phyloP scores from a whole-genome alignment of 257 asterid species.

The Solanum clarkiae region DNA sequence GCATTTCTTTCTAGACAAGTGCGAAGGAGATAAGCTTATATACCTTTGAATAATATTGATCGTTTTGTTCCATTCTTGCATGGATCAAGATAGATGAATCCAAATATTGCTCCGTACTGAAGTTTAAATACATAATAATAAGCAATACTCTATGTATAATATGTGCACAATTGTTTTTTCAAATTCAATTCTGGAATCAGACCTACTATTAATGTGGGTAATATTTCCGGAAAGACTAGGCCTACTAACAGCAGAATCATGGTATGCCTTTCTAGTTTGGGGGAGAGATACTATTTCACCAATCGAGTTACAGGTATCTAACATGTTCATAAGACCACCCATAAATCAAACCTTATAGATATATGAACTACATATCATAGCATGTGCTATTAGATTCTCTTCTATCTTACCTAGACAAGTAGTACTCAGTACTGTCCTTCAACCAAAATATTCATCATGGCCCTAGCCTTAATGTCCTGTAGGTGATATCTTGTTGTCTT shows the following conservation, averaged over 20 bases:
- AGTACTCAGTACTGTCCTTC: background rate
- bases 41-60: background rate
- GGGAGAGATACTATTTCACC: too few species aligned
- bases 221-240: too few species aligned
- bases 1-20: background rate
- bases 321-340: background rate
- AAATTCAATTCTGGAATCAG: too few species aligned
- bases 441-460: background rate
- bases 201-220: too few species aligned
- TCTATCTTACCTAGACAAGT: background rate
- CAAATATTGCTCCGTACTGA: background rate
- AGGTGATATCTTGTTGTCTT: background rate
- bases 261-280: too few species aligned
- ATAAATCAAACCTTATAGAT: background rate
- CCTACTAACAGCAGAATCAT: too few species aligned
- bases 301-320: too few species aligned
- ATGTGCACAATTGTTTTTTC: background rate
- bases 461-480: background rate
- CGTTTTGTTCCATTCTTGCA: background rate
- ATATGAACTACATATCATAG: background rate
- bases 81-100: background rate
- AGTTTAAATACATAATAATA: background rate
- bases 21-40: background rate
- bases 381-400: background rate
- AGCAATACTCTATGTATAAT: background rate